These are phyloP conservation scores for Annulohypoxylon nitens DNA, from an alignment of 495 filamentous ascomycete species.

Conservation along the genomic window DNA sequence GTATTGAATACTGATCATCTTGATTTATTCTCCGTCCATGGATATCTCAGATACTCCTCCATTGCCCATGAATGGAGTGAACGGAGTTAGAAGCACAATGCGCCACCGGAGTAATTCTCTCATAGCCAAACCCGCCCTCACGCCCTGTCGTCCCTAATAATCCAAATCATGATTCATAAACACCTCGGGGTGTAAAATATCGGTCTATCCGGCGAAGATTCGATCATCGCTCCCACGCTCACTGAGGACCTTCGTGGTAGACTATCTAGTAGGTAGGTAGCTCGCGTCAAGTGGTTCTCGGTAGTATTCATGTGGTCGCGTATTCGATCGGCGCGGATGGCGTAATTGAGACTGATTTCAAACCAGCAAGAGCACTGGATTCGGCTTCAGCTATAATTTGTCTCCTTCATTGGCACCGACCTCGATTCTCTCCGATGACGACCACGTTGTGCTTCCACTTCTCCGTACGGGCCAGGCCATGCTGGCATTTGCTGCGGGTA, in stretches of 20 bases:
- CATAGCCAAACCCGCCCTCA: background rate
- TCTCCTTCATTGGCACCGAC: conserved; percentile 20
- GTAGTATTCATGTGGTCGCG: background rate
- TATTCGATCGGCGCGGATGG: background rate
- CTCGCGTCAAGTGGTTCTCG: background rate
- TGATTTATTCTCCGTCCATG: background rate
- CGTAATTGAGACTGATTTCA: background rate
- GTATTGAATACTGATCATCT: background rate
- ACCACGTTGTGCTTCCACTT: background rate
- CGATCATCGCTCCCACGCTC: background rate
- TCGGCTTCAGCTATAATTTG: conserved; percentile 23
- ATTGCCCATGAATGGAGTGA: background rate
- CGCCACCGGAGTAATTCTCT: background rate
- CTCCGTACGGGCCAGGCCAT: conserved; percentile 27
- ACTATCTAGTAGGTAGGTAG: no score
- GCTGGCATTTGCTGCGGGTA: conserved; percentile 25
- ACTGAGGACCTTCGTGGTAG: background rate
- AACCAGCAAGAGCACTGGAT: background rate
- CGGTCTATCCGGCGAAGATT: background rate
- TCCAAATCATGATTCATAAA: conserved; percentile 7
- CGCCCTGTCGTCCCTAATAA: background rate
- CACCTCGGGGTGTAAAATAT: background rate
- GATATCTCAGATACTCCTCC: background rate
- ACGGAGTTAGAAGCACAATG: background rate
- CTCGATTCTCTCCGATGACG: conserved; percentile 14